Evolutionary conservation across 768 basidiomycete genomes (phyloP).

Genomic region (Boletus sp.): DNA sequence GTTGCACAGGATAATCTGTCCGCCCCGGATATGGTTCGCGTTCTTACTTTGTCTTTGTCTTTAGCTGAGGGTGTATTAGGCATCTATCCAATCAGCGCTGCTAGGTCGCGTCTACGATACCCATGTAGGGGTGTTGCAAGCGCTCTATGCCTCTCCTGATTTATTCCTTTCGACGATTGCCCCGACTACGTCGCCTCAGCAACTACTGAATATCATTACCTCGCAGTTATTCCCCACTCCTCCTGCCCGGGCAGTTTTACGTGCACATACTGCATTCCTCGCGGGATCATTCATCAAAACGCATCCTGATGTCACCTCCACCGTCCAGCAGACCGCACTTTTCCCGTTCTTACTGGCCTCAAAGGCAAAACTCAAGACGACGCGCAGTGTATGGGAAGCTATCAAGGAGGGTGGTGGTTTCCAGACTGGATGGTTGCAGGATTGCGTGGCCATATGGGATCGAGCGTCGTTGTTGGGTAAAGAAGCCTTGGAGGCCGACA

Average conservation of each 20-base stretch:
- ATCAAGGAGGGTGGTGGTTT: constrained; percentile 39
- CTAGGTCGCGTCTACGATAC: constrained; percentile 68
- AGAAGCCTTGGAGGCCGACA: constrained; percentile 29
- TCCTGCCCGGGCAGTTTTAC: constrained; percentile 50
- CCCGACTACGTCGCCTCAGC: constrained; percentile 16
- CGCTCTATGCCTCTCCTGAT: constrained; percentile 56
- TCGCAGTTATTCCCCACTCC: constrained; percentile 35
- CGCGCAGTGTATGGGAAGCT: constrained; percentile 69
- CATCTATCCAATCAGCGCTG: constrained; percentile 59
- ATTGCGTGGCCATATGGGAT: constrained; percentile 48
- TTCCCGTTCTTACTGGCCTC: constrained; percentile 76
- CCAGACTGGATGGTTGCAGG: constrained; percentile 44
- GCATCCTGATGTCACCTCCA: constrained; percentile 26
- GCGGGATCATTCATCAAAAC: constrained; percentile 39
- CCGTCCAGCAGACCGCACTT: constrained; percentile 50
- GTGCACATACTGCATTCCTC: constrained; percentile 57
- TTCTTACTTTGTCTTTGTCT: not conserved
- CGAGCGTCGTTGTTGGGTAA: constrained; percentile 25
- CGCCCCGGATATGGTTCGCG: constrained; percentile 34
- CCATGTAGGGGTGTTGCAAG: constrained; percentile 56
- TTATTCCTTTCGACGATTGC: constrained; percentile 39
- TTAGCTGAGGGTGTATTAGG: constrained; percentile 33
- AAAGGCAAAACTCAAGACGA: constrained; percentile 64
- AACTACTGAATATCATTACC: constrained; percentile 21
- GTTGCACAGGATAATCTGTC: constrained; percentile 21